These are phyloP conservation scores for Phlyctochytrium planicorne DNA, from an alignment of 192 early-diverging fungal species.

Conservation along the genomic window DNA sequence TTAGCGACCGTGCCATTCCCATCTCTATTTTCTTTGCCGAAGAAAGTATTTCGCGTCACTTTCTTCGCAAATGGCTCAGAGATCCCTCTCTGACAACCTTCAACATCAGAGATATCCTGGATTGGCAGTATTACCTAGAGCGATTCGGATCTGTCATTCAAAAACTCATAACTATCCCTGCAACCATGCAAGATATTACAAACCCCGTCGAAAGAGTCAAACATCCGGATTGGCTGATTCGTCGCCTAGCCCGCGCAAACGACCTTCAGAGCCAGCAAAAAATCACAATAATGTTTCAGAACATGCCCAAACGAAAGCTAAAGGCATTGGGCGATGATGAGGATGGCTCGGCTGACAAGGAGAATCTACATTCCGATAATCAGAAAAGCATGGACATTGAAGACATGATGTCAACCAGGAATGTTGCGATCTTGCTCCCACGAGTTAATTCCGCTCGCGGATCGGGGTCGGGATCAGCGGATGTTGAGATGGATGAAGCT, in stretches of 20 bases:
- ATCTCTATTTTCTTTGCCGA: constrained; percentile 93
- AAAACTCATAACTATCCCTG: constrained; percentile 97
- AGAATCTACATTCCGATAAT: constrained; percentile 11
- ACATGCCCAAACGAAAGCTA: constrained; percentile 9
- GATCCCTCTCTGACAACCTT: constrained; percentile 68
- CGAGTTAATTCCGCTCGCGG: no score
- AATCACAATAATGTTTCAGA: constrained; percentile 83
- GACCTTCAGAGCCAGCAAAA: constrained; percentile 82
- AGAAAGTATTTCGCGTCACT: constrained; percentile 69
- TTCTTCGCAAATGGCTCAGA: constrained; percentile 89
- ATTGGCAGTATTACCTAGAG: constrained; percentile 98
- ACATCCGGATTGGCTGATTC: constrained; percentile 94
- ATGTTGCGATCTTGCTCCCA: no score
- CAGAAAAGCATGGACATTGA: constrained; percentile 40
- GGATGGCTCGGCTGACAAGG: constrained; percentile 19
- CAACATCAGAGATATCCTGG: constrained; percentile 89
- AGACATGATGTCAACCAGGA: constrained; percentile 28
- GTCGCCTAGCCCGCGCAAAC: constrained; percentile 70
- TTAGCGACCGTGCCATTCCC: constrained; percentile 93
- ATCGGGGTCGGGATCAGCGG: no score
- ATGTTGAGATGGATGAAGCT: no score
- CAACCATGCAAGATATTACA: constrained; percentile 89
- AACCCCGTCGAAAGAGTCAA: constrained; percentile 92
- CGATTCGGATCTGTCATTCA: constrained; percentile 93
- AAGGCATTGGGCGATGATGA: constrained; percentile 10